These are phyloP conservation scores for Penicillium angulare DNA, from an alignment of 495 filamentous ascomycete genomes.

Conservation along the genomic window DNA sequence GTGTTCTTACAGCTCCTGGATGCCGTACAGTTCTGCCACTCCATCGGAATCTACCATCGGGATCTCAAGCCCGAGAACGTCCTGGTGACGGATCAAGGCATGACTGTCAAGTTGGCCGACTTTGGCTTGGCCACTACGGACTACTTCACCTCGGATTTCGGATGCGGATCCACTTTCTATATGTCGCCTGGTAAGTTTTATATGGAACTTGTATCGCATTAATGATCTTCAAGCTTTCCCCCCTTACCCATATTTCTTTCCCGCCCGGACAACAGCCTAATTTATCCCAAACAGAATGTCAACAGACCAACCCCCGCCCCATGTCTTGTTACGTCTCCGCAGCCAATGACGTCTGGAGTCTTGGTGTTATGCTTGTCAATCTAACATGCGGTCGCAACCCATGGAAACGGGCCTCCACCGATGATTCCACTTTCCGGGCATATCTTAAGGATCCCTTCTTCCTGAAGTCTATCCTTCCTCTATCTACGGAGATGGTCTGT, in stretches of 20 bases:
- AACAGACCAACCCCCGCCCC: slow-evolving; percentile 76
- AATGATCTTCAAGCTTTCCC: neutral
- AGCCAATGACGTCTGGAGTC: slow-evolving; percentile 96
- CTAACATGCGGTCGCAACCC: slow-evolving; percentile 97
- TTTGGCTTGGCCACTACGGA: slow-evolving; percentile 93
- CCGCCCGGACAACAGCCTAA: slow-evolving; percentile 16
- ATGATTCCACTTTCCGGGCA: slow-evolving; percentile 94
- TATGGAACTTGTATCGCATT: neutral
- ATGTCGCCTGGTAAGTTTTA: slow-evolving; percentile 88
- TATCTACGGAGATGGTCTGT: slow-evolving; percentile 85
- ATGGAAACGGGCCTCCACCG: slow-evolving; percentile 91
- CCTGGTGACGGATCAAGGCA: slow-evolving; percentile 80
- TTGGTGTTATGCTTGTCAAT: slow-evolving; percentile 97
- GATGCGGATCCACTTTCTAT: slow-evolving; percentile 98
- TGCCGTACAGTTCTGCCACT: slow-evolving; percentile 95
- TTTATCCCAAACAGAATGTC: slow-evolving; percentile 67
- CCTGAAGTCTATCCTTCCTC: slow-evolving; percentile 86
- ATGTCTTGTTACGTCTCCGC: slow-evolving; percentile 83
- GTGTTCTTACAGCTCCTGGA: slow-evolving; percentile 96
- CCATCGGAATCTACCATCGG: slow-evolving; percentile 90
- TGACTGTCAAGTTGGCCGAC: slow-evolving; percentile 92
- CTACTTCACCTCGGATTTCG: slow-evolving; percentile 84
- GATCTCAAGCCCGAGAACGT: slow-evolving; percentile 99
- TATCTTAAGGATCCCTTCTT: slow-evolving; percentile 85
- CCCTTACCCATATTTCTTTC: neutral